Conservation (phyloP, 306 rosid genomes). For the Senna tora region DNA sequence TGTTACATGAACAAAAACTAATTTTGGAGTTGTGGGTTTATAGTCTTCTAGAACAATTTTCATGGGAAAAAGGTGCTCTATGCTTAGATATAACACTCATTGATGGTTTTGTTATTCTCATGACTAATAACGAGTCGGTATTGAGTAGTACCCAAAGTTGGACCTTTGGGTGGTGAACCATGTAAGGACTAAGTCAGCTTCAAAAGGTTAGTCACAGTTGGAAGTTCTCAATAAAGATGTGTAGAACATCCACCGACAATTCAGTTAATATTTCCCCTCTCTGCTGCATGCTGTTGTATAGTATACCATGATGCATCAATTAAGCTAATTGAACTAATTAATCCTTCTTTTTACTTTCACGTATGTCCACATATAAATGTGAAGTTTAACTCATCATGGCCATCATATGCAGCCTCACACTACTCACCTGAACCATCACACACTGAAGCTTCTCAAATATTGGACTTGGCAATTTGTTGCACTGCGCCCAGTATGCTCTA, state of each 20-base stretch:
- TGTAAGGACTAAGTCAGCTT: neutral
- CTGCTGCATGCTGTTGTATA: neutral
- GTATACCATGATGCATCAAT: slow-evolving; percentile 20
- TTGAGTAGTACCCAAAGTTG: neutral
- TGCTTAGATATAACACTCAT: neutral
- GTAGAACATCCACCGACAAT: neutral
- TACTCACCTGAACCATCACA: slow-evolving; percentile 59
- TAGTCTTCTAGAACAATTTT: slow-evolving; percentile 19
- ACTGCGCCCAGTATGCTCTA: slow-evolving; percentile 77
- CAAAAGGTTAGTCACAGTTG: neutral
- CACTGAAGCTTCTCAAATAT: slow-evolving; percentile 70
- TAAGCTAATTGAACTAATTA: neutral
- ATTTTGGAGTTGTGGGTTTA: neutral
- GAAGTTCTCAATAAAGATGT: slow-evolving; percentile 3
- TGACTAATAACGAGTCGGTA: slow-evolving; percentile 21
- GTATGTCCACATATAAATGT: slow-evolving; percentile 21
- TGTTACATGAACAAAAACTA: neutral
- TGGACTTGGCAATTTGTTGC: slow-evolving; percentile 92
- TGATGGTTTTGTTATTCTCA: slow-evolving; percentile 4
- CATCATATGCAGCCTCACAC: slow-evolving; percentile 68
- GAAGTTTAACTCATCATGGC: slow-evolving; percentile 24
- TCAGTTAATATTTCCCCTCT: neutral
- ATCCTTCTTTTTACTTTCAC: neutral
- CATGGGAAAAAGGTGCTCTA: neutral
- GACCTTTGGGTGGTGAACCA: neutral